A percentile compares a stretch with the other conserved stretches of the same genome.
Evolutionary conservation across 2,329 filamentous ascomycete genomes (phyloP).

Genomic region (Monilinia vaccinii-corymbosi): DNA sequence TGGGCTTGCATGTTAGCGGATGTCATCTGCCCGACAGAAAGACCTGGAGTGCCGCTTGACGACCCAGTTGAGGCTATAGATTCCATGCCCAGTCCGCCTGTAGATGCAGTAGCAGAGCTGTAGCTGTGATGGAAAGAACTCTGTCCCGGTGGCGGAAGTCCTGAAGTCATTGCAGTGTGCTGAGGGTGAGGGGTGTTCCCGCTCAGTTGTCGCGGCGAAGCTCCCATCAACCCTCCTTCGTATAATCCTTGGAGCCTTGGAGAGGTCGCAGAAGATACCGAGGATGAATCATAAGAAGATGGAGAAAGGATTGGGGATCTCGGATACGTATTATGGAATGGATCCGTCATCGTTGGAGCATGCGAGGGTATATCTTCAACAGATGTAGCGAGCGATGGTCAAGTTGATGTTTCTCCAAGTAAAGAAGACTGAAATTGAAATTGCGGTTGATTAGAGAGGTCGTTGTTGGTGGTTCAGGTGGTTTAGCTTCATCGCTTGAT

Average conservation of each 20-base stretch:
- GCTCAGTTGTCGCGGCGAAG: conserved; percentile 41
- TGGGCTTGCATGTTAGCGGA: conserved; percentile 57
- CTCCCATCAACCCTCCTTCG: conserved; percentile 43
- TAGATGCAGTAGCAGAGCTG: conserved; percentile 23
- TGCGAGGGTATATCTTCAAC: conserved; percentile 16
- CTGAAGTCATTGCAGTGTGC: conserved; percentile 43
- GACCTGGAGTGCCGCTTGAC: conserved; percentile 44
- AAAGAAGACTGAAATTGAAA: not conserved
- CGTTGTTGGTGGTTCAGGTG: not conserved
- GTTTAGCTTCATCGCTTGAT: conserved; percentile 5
- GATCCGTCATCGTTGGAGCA: conserved; percentile 40
- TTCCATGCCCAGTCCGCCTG: conserved; percentile 41
- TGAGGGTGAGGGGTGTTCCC: conserved; percentile 38
- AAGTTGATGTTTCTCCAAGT: not conserved
- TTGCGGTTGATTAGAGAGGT: not conserved
- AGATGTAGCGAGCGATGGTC: not conserved
- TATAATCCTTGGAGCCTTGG: conserved; percentile 46
- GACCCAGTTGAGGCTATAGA: conserved; percentile 52
- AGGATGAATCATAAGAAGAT: conserved; percentile 55
- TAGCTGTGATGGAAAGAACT: conserved; percentile 26
- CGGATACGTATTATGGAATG: conserved; percentile 48
- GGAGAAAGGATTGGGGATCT: conserved; percentile 54
- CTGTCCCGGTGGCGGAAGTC: conserved; percentile 33
- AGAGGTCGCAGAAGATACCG: conserved; percentile 52
- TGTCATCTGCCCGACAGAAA: conserved; percentile 29